Base-by-base conservation (phyloP, 176 grass and related monocot species). In the Hsuehochloa calcarea region DNA sequence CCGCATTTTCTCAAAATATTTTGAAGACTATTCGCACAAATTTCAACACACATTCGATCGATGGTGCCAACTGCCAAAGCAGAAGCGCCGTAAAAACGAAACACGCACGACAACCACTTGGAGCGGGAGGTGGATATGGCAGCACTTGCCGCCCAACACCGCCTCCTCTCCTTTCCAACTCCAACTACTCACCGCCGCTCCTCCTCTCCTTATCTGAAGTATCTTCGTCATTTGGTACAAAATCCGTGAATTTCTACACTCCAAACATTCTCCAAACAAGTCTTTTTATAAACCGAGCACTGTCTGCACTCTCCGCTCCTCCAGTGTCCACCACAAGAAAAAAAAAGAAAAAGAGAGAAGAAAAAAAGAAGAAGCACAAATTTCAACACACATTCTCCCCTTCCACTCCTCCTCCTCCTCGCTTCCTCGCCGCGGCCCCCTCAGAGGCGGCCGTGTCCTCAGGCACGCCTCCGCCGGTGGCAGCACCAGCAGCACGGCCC, bases 51-150 rank as follows among this genome's bases (percentile, higher is more conserved):
- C 4, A 49, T 17, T 27, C 31, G 13, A 37, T 16, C 8, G 31
- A 63, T 39, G 43, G 52, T 35, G 65, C 43, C 41, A 19, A 27
- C 34, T 35, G 65, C 43, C 41, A 23, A 27, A 22, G 29, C 27
- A 55, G 47, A 75, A 13, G 27, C 52, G 19, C 0, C 75, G 65
- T 65, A 72, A n/a, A 80, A 66, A 40, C 52, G 20, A 14, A 29
- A 37, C 14, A 8, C 51, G 10, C 73, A 27, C 5, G 44, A 66
- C 26, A 1, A 23, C 52, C 70, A 78, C 80, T 74, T 19, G 37
- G 52, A 72, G 58, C 5, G 1, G 61, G 58, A 47, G 80, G 74
- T 23, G 80, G 89, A 90, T 90, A 90, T 90, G 89, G 85, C 85
- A 72, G 89, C 89, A 17, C 38, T 75, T 66, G 85, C 85, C 50